A percentile compares a stretch with the other conserved stretches of the same genome.
Conservation (phyloP, 1,284 basidiomycete genomes). For the Trichosporon coremiiforme region DNA sequence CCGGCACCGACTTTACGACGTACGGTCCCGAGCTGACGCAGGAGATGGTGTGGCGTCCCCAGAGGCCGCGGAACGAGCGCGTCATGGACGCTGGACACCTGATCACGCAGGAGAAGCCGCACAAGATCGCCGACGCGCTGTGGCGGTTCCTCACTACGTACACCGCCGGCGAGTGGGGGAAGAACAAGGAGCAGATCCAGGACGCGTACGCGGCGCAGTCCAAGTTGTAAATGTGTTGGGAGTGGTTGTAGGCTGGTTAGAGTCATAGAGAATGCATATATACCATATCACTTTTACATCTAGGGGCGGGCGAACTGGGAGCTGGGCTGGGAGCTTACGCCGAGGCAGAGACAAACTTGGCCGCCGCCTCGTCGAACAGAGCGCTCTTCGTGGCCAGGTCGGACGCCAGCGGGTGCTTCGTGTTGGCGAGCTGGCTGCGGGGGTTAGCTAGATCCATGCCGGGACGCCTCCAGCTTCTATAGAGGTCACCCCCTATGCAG, state of each 20-base stretch:
- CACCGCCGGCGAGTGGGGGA: constrained; percentile 26
- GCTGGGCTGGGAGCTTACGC: too few relatives aligned
- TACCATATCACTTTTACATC: constrained; percentile 13
- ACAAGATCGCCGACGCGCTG: constrained; percentile 41
- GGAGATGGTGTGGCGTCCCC: constrained; percentile 47
- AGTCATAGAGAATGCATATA: background rate
- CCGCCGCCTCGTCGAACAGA: constrained; percentile 65
- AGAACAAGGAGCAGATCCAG: constrained; percentile 8
- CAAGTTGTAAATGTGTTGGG: constrained; percentile 22
- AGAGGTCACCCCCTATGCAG: too few relatives aligned
- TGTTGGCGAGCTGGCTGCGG: constrained; percentile 46
- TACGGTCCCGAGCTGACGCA: constrained; percentile 37
- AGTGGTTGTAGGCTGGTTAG: background rate
- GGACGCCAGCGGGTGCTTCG: constrained; percentile 48
- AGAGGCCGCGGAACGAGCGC: constrained; percentile 38
- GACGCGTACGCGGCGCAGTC: constrained; percentile 17
- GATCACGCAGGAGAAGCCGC: constrained; percentile 47
- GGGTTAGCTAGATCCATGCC: too few relatives aligned
- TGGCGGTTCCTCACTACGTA: constrained; percentile 40
- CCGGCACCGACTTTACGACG: constrained; percentile 35
- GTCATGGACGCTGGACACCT: constrained; percentile 45
- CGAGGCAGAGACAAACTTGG: constrained; percentile 61
- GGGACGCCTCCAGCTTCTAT: too few relatives aligned
- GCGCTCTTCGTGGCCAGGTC: constrained; percentile 48
- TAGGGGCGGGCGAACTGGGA: background rate